These are phyloP conservation scores for Uronychia binucleata DNA, from an alignment of 73 alveolate genomes.

Conservation along the genomic window DNA sequence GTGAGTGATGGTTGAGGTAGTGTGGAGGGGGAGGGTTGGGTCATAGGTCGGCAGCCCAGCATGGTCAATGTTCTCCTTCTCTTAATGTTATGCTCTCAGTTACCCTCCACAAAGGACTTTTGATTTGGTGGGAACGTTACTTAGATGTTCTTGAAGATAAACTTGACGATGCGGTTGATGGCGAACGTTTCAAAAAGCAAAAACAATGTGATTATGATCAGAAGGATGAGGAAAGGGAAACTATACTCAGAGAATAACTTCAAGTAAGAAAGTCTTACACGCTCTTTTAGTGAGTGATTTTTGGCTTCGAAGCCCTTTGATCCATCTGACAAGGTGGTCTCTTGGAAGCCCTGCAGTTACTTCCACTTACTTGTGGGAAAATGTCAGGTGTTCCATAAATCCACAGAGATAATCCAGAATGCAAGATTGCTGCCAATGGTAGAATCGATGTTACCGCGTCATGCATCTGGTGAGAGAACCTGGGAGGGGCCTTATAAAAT, in stretches of 20 bases:
- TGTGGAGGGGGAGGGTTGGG: too few species aligned
- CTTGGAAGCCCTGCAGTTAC: neutral
- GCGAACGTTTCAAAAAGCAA: neutral
- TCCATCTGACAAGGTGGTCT: neutral
- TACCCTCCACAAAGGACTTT: neutral
- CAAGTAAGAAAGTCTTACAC: neutral
- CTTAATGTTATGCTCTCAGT: neutral
- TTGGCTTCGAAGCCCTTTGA: neutral
- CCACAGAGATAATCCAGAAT: conserved; percentile 6
- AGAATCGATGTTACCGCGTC: neutral
- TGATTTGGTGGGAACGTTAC: neutral
- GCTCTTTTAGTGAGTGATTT: neutral
- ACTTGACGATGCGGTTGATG: neutral
- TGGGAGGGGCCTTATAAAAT: conserved; percentile 57
- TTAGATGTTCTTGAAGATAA: neutral
- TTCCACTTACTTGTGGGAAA: conserved; percentile 28
- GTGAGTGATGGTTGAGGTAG: too few species aligned
- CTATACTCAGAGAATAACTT: neutral
- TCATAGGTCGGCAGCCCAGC: conserved; percentile 13
- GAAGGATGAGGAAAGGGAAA: conserved; percentile 1
- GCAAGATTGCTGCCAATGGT: neutral
- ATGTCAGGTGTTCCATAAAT: conserved; percentile 16
- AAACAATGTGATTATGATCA: neutral
- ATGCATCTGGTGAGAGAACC: conserved; percentile 30
- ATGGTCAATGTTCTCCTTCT: neutral